phyloP scores from a whole-genome alignment of 2,329 filamentous ascomycete genomes.

The Sclerotinia borealis region DNA sequence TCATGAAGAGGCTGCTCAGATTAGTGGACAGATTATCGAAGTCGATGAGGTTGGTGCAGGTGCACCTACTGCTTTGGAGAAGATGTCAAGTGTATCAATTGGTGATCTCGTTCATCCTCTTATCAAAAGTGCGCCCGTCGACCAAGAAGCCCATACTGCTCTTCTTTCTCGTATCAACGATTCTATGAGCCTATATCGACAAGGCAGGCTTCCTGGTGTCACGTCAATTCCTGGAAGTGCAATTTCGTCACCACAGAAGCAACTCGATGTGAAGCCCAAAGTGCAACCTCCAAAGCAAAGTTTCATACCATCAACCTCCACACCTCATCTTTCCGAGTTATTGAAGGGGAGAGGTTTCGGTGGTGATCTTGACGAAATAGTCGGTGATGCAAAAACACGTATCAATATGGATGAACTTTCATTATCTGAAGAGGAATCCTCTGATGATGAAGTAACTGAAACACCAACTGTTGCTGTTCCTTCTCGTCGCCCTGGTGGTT shows the following conservation, averaged over 20 bases:
- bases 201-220: constrained; percentile 46
- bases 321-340: constrained; percentile 62
- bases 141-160: constrained; percentile 46
- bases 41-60: constrained; percentile 50
- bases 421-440: constrained; percentile 49
- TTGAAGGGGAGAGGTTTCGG: constrained; percentile 56
- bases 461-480: constrained; percentile 32
- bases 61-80: constrained; percentile 41
- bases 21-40: constrained; percentile 79
- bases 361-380: constrained; percentile 55
- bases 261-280: constrained; percentile 25
- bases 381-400: constrained; percentile 53
- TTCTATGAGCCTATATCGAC: constrained; percentile 46
- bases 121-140: constrained; percentile 49
- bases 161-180: constrained; percentile 49
- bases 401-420: constrained; percentile 44
- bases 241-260: constrained; percentile 19
- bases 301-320: constrained; percentile 50
- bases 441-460: constrained; percentile 42
- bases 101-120: constrained; percentile 55
- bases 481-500: constrained; percentile 33
- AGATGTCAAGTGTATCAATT: constrained; percentile 24
- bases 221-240: constrained; percentile 38
- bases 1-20: constrained; percentile 86
- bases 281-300: constrained; percentile 26